These are phyloP conservation scores for Candida maltosa DNA, from an alignment of 805 yeast species.

Conservation along the genomic window DNA sequence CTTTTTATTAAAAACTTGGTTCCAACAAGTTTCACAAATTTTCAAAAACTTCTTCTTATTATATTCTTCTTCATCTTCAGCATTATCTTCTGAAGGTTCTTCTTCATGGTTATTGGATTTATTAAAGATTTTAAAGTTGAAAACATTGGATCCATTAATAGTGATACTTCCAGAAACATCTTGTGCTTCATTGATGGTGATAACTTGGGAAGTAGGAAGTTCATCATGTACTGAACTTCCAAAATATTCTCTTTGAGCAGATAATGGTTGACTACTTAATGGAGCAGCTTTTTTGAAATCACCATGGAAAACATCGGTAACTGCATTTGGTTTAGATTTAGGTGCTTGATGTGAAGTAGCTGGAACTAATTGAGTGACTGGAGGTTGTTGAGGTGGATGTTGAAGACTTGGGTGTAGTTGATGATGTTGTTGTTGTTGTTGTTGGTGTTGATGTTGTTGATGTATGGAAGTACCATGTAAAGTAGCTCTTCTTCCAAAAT, in stretches of 20 bases:
- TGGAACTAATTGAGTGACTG: no score
- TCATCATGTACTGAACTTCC: slow-evolving; percentile 13
- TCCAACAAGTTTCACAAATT: slow-evolving; percentile 45
- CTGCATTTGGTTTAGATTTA: slow-evolving; percentile 16
- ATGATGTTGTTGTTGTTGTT: not conserved
- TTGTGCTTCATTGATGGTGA: slow-evolving; percentile 2
- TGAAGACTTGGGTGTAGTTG: not conserved
- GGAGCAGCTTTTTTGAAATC: slow-evolving; percentile 48
- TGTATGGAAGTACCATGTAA: not conserved
- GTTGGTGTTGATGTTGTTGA: slow-evolving; percentile 1
- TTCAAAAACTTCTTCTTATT: slow-evolving; percentile 39
- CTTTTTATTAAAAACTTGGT: slow-evolving; percentile 23
- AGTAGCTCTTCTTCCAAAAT: not conserved
- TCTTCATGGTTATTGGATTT: slow-evolving; percentile 6
- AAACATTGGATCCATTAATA: slow-evolving; percentile 33
- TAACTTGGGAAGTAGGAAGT: not conserved
- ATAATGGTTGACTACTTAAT: slow-evolving; percentile 47
- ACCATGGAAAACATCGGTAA: slow-evolving; percentile 49
- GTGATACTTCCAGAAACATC: slow-evolving; percentile 36
- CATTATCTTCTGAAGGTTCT: not conserved
- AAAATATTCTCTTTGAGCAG: slow-evolving; percentile 45
- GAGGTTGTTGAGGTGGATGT: no score
- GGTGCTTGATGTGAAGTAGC: no score
- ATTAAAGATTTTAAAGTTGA: slow-evolving; percentile 31
- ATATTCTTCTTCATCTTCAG: slow-evolving; percentile 6